Base-by-base conservation (phyloP, 202 grass and related monocot genomes). In the Hordeum pubiflorum region DNA sequence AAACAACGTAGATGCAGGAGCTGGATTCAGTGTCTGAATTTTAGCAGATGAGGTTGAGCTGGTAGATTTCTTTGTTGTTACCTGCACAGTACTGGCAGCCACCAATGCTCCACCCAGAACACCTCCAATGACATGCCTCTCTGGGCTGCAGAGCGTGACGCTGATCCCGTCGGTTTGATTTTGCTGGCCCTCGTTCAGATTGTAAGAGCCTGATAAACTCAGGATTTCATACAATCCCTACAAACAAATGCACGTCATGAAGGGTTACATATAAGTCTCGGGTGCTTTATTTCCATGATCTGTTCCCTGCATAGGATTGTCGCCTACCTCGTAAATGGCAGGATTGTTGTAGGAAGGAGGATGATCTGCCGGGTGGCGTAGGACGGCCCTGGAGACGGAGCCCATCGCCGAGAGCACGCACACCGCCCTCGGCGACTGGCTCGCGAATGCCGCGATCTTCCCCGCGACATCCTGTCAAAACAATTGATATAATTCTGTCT, bases 171-270 rank as follows among this genome's bases (percentile, higher is more conserved):
- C 87, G 27, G 29, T 79, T 29, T 83, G 88, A 66, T 79, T 81
- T 62, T 72, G 83, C 37, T 89, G 75, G 58, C 82, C 85, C 21
- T 90, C 82, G 3, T 57, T 84, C 68, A 95, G 76, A 68, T 88
- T 92, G 88, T 90, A 95, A 36, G 89, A 90, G 36, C 92, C 92
- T 0, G 89, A 82, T 24, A 95, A 70, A 39, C 85, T 90, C 61
- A 95, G 55, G 64, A 95, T 95, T 17, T 95, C 92, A 46, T 90
- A 95, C 77, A 83, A 72, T 0, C 92, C 92, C 92, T 95, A 77
- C 80, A 41, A 68, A 1, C n/a, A 72, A 2, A 71, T 71, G n/a
- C 29, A 9, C 56, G 55, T 9, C 26, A 65, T 65, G 5, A 7
- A 32, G 3, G 32, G 29, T 38, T 68, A 68, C 1, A 58, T 10